These are phyloP conservation scores for Ascomycota sp. DNA, from an alignment of 2,329 filamentous ascomycete species.

Conservation along the genomic window DNA sequence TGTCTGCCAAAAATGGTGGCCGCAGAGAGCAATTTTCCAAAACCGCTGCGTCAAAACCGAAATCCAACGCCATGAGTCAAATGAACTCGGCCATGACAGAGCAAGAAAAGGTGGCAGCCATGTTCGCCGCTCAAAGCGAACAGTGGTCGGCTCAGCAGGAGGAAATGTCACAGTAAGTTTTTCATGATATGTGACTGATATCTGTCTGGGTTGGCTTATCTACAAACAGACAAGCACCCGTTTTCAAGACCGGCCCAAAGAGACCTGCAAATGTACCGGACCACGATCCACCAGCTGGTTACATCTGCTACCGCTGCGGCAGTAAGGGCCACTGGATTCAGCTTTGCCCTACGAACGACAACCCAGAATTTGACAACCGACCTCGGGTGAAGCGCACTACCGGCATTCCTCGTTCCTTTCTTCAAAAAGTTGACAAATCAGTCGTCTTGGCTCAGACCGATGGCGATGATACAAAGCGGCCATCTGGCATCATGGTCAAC, in stretches of 20 bases:
- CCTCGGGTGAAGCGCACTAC: constrained; percentile 91
- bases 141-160: constrained; percentile 90
- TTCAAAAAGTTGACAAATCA: constrained; percentile 89
- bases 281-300: constrained; percentile 80
- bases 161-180: constrained; percentile 61
- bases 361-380: constrained; percentile 85
- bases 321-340: constrained; percentile 99
- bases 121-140: constrained; percentile 75
- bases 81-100: constrained; percentile 72
- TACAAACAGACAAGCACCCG: constrained; percentile 33
- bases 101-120: constrained; percentile 80
- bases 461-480: constrained; percentile 64
- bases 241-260: constrained; percentile 41
- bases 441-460: constrained; percentile 53
- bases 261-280: constrained; percentile 62
- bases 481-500: constrained; percentile 89
- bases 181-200: background rate
- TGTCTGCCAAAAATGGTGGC: constrained; percentile 63
- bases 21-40: constrained; percentile 44
- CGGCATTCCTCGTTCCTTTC: constrained; percentile 84
- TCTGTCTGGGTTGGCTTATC: constrained; percentile 12
- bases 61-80: constrained; percentile 36
- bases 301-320: constrained; percentile 89
- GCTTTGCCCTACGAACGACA: constrained; percentile 92
- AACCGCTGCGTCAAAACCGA: constrained; percentile 30